phyloP scores from a whole-genome alignment of 31 red algal species.

The Asparagopsis taxiformis region DNA sequence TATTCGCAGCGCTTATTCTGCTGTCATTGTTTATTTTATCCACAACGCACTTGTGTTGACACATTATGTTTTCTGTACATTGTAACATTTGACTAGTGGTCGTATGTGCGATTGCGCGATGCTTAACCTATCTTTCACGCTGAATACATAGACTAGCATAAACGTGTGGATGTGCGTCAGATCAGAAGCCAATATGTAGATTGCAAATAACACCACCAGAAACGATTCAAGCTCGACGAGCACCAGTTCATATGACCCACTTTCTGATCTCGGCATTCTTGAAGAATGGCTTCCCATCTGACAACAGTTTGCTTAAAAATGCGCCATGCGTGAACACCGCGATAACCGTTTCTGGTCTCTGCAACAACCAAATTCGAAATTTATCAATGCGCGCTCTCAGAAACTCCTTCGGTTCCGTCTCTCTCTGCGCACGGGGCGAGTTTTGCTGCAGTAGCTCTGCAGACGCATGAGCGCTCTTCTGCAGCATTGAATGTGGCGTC shows the following conservation, averaged over 20 bases:
- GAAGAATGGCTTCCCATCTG: background rate
- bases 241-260: constrained; percentile 1
- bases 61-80: no score
- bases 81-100: no score
- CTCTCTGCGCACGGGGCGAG: constrained; percentile 11
- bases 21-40: no score
- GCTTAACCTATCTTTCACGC: no score
- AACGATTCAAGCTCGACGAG: no score
- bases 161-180: no score
- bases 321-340: constrained; percentile 47
- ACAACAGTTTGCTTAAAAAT: constrained; percentile 24
- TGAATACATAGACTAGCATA: no score
- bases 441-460: constrained; percentile 7
- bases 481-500: background rate
- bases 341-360: constrained; percentile 28
- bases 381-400: constrained; percentile 25
- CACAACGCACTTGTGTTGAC: no score
- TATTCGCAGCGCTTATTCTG: no score
- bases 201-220: no score
- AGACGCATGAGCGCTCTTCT: background rate
- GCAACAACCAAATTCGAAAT: constrained; percentile 42
- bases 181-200: no score
- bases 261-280: constrained; percentile 17
- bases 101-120: no score
- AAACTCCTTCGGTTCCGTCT: constrained; percentile 21